These are phyloP conservation scores for Amphirosellinia nigrospora DNA, from an alignment of 495 filamentous ascomycete genomes.

Conservation along the genomic window DNA sequence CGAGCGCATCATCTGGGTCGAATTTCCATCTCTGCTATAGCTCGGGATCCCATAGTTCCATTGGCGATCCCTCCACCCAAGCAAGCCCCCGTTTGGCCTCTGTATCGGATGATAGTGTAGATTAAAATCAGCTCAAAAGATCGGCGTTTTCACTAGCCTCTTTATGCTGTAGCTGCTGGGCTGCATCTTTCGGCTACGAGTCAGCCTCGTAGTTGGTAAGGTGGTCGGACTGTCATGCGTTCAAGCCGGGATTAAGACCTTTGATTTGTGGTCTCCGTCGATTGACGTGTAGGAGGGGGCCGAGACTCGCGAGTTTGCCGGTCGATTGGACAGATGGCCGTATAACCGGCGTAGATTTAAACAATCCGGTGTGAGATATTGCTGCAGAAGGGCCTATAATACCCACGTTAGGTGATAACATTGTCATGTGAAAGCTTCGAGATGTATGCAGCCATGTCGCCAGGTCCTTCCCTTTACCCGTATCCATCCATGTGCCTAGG, in stretches of 20 bases:
- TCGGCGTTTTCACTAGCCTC: background rate
- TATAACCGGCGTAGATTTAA: constrained; percentile 39
- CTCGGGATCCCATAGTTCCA: constrained; percentile 5
- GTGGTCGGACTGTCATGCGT: constrained; percentile 21
- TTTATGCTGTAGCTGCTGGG: constrained; percentile 8
- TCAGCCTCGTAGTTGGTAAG: constrained; percentile 25
- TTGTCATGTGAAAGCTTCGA: constrained; percentile 36
- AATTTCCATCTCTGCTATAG: constrained; percentile 6
- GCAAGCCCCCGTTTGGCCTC: background rate
- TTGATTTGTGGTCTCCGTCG: constrained; percentile 22
- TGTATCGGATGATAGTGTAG: constrained; percentile 13
- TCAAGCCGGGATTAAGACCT: constrained; percentile 13
- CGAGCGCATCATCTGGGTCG: constrained; percentile 3
- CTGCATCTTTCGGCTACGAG: constrained; percentile 11
- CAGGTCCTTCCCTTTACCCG: constrained; percentile 22
- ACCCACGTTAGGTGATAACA: constrained; percentile 4
- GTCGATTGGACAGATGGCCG: constrained; percentile 34
- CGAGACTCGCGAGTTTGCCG: constrained; percentile 15
- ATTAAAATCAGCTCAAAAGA: constrained; percentile 19
- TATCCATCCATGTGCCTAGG: constrained; percentile 2
- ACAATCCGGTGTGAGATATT: constrained; percentile 42
- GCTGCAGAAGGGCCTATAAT: constrained; percentile 23
- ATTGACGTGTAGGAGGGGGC: constrained; percentile 17
- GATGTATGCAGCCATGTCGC: constrained; percentile 27
- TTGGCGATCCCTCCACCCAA: background rate